A percentile compares a stretch with the other conserved stretches of the same genome.
Conservation (phyloP, 768 basidiomycete species). For the Leccinum subgranulosum region DNA sequence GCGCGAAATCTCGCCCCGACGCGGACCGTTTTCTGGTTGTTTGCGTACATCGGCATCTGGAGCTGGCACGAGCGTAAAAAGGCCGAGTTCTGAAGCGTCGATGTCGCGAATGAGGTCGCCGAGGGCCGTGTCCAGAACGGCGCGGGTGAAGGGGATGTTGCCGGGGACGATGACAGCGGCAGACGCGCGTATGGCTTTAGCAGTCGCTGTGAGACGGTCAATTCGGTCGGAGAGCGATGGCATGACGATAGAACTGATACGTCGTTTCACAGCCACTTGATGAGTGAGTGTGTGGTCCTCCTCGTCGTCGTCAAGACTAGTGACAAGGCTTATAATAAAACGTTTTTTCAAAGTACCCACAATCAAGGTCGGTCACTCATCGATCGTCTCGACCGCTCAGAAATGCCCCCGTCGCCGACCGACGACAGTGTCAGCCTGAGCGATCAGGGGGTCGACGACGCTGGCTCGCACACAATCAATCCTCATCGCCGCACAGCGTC, state of each 20-base stretch:
- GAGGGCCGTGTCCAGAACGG: slow-evolving; percentile 59
- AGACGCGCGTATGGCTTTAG: slow-evolving; percentile 49
- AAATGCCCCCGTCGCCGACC: slow-evolving; percentile 23
- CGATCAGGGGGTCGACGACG: slow-evolving; percentile 6
- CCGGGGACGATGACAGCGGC: slow-evolving; percentile 33
- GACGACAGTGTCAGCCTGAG: slow-evolving; percentile 2
- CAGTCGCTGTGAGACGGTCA: slow-evolving; percentile 56
- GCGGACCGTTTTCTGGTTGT: slow-evolving; percentile 21
- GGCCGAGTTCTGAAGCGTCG: slow-evolving; percentile 73
- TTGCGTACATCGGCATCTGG: slow-evolving; percentile 32
- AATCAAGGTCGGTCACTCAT: slow-evolving; percentile 18
- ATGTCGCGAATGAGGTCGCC: slow-evolving; percentile 79
- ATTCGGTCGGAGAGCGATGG: slow-evolving; percentile 62
- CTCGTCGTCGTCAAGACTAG: slow-evolving; percentile 4
- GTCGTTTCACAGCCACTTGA: slow-evolving; percentile 19
- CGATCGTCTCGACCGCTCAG: background rate
- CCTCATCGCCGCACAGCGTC: slow-evolving; percentile 34
- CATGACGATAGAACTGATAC: slow-evolving; percentile 31
- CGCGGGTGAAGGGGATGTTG: slow-evolving; percentile 51
- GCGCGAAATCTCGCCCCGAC: slow-evolving; percentile 51
- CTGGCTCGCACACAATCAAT: slow-evolving; percentile 9
- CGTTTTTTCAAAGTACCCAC: background rate
- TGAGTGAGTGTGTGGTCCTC: background rate
- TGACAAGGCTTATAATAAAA: slow-evolving; percentile 7
- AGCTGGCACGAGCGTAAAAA: slow-evolving; percentile 57